Conservation (phyloP, 805 yeast species). For the Nematodospora valgi region DNA sequence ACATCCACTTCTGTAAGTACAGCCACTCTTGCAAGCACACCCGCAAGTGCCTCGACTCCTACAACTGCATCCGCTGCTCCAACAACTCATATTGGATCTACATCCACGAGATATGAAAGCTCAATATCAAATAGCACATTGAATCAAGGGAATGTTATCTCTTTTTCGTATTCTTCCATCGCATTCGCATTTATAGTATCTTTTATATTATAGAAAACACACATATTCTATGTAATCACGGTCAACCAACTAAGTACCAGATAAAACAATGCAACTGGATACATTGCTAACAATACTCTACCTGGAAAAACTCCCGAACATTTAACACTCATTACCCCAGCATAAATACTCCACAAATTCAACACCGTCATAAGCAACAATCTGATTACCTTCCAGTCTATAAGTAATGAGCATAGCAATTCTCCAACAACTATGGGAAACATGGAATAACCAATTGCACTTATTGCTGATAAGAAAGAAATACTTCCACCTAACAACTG, state of each 20-base stretch:
- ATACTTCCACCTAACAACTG: constrained; percentile 61
- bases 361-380: constrained; percentile 44
- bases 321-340: constrained; percentile 59
- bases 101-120: too few species aligned
- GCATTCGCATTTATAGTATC: background rate
- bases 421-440: constrained; percentile 63
- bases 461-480: constrained; percentile 63
- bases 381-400: constrained; percentile 48
- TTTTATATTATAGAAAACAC: background rate
- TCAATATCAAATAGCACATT: too few species aligned
- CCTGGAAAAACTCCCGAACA: constrained; percentile 66
- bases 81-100: too few species aligned
- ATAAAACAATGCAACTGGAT: constrained; percentile 64
- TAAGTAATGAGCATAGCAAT: constrained; percentile 41
- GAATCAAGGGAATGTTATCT: too few species aligned
- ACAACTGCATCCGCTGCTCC: too few species aligned
- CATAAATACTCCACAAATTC: constrained; percentile 61
- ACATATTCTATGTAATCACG: constrained; percentile 46
- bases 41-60: too few species aligned
- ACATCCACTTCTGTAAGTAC: too few species aligned
- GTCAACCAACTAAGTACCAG: constrained; percentile 64
- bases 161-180: background rate
- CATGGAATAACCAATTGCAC: constrained; percentile 67
- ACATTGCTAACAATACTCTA: constrained; percentile 57
- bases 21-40: too few species aligned